These are phyloP conservation scores for Lachancea sp. DNA, from an alignment of 805 yeast genomes.

Conservation along the genomic window DNA sequence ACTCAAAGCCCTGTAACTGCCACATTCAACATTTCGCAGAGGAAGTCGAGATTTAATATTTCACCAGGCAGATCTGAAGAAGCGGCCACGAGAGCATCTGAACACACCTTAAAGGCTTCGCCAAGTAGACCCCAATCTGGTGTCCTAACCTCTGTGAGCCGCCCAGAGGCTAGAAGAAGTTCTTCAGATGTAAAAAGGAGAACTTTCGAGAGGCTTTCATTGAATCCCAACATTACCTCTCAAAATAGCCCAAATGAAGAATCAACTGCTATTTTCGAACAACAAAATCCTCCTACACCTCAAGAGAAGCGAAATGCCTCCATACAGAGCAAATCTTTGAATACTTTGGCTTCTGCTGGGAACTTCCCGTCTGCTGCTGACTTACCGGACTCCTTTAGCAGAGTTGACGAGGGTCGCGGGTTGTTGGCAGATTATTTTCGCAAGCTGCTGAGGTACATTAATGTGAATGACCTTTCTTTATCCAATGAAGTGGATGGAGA, in stretches of 20 bases:
- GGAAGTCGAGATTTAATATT: too few species aligned
- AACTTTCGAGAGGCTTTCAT: neutral
- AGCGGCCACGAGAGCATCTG: too few species aligned
- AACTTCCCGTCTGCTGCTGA: neutral
- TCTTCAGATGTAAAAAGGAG: neutral
- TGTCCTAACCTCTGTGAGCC: too few species aligned
- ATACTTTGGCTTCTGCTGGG: too few species aligned
- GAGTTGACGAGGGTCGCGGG: constrained; percentile 14
- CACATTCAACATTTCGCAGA: too few species aligned
- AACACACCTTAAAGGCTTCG: too few species aligned
- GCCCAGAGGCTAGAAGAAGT: neutral
- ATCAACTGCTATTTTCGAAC: constrained; percentile 1
- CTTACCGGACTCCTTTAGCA: neutral
- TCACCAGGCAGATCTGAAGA: too few species aligned
- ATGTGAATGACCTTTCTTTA: constrained; percentile 23
- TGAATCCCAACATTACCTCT: neutral
- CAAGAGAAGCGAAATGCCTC: neutral
- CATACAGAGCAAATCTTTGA: neutral
- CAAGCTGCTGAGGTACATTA: constrained; percentile 24
- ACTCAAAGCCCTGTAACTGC: too few species aligned
- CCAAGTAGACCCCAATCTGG: too few species aligned
- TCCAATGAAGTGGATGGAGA: constrained; percentile 59
- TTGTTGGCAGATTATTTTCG: constrained; percentile 23
- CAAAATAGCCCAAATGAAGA: neutral
- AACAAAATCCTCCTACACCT: too few species aligned